Evolutionary conservation across 2,329 filamentous ascomycete species (phyloP), one percentile per base, ranked within the genome.

Genomic region (Beauveria sp.): DNA sequence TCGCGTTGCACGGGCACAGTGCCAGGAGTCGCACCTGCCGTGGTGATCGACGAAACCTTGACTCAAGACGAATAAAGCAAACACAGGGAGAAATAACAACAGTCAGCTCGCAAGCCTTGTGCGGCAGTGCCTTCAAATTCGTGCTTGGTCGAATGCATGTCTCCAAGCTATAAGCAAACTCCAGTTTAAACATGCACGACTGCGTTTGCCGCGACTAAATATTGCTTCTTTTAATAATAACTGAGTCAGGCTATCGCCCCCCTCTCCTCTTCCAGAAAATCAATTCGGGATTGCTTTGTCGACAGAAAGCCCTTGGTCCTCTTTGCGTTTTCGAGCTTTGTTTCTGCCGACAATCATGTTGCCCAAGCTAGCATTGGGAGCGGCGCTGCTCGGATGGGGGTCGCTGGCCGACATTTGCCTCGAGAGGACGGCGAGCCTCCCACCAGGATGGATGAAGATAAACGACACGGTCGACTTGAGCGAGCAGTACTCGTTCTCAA

Each of bases 391-490:
- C 20, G 57, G 20, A 54, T 56, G 34, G 51, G 52, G 8, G n/a
- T 54, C 51, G 43, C 48, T 59, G 50, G 56, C 56, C 30, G 41
- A 48, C 40, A 41, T 63, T 28, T 50, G 44, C 46, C 10, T 63
- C 28, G 61, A 63, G 28, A 63, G 60, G 47, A 60, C 61, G 34
- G 34, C 37, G 12, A 44, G 8, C 16, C 34, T 63, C 28, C 61
- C 61, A 22, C 37, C 52, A 7, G 61, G 61, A 43, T 63, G 61
- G 61, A 52, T 20, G 4, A 56, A 66, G 46, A 67, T 65, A 30
- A 67, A 65, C 55, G 61, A 67, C 43, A 63, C 67, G 1, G 28
- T 43, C 24, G 56, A 69, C 41, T 59, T 62, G 10, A 66, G 69
- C 30, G 67, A 68, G 24, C 64, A 67, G 30, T 63, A 61, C 37